Conservation (phyloP, 2,329 filamentous ascomycete species). For the Beauveria asiatica region DNA sequence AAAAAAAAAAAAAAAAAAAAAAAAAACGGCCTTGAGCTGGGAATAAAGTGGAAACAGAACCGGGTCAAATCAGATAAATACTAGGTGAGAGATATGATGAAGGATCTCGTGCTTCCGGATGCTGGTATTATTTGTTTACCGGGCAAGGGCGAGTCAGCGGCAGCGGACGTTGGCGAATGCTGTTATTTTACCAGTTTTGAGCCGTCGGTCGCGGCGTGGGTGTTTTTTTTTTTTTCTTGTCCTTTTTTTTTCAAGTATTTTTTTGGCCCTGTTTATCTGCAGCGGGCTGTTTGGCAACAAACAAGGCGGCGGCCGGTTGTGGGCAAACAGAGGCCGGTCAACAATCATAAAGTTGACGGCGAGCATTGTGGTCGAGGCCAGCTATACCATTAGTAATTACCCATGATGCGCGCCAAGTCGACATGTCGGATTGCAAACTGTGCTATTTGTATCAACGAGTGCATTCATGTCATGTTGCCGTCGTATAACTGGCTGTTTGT, state of each 20-base stretch:
- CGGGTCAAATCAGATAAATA: background rate
- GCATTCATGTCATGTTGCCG: background rate
- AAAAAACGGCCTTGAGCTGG: background rate
- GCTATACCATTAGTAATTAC: no score
- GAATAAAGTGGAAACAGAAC: background rate
- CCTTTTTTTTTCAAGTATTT: no score
- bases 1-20: no score
- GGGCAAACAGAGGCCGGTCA: background rate
- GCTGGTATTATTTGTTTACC: no score
- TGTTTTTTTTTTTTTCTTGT: background rate
- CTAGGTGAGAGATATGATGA: background rate
- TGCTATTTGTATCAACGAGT: background rate
- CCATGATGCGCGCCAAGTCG: no score
- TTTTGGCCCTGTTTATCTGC: background rate
- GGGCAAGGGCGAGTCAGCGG: no score
- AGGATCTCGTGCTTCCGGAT: background rate
- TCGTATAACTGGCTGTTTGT: background rate
- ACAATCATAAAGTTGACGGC: no score
- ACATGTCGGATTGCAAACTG: no score
- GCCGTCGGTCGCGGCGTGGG: background rate
- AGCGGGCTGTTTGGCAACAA: background rate
- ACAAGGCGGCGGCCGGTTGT: background rate
- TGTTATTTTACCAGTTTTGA: no score
- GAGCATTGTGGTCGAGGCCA: no score
- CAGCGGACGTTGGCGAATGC: no score